Evolutionary conservation across 345 rosid genomes (phyloP).

Genomic region (Eucalyptus lansdowneana): DNA sequence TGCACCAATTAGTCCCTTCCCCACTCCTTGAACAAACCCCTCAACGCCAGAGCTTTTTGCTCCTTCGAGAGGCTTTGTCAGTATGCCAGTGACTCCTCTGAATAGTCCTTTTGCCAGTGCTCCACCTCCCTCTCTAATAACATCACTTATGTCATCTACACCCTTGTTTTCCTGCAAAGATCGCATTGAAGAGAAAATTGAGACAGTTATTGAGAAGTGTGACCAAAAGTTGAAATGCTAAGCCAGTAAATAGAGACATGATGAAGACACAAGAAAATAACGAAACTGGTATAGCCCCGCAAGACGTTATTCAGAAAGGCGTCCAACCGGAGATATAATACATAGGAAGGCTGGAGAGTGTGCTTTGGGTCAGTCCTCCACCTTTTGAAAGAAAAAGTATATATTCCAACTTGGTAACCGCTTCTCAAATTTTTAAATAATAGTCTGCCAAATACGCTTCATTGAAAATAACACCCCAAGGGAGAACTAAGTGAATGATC

Average conservation of each 20-base stretch:
- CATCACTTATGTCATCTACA: conserved; percentile 91
- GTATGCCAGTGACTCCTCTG: conserved; percentile 97
- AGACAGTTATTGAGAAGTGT: not conserved
- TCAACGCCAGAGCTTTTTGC: conserved; percentile 95
- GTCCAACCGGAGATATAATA: not conserved
- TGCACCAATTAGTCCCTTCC: conserved; percentile 95
- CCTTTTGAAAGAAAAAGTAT: not conserved
- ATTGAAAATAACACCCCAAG: not conserved
- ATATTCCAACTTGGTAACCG: not conserved
- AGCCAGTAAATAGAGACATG: not conserved
- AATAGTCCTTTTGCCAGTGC: conserved; percentile 94
- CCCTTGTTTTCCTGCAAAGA: conserved; percentile 80
- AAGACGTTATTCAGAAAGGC: not conserved
- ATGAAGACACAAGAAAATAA: not conserved
- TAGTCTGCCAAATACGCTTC: not conserved
- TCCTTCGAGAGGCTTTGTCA: conserved; percentile 97
- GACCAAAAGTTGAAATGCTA: not conserved
- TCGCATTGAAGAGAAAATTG: not conserved
- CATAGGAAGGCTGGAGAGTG: not conserved
- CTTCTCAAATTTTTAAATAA: not conserved
- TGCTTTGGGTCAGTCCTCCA: not conserved
- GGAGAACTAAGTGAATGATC: not conserved
- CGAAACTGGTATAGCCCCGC: not conserved
- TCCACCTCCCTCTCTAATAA: conserved; percentile 98
- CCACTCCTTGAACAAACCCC: conserved; percentile 97